Percentiles rank a stretch among this genome's conserved stretches.
Evolutionary conservation across 257 asterid genomes (phyloP).

Genomic region (Ilex asprella): DNA sequence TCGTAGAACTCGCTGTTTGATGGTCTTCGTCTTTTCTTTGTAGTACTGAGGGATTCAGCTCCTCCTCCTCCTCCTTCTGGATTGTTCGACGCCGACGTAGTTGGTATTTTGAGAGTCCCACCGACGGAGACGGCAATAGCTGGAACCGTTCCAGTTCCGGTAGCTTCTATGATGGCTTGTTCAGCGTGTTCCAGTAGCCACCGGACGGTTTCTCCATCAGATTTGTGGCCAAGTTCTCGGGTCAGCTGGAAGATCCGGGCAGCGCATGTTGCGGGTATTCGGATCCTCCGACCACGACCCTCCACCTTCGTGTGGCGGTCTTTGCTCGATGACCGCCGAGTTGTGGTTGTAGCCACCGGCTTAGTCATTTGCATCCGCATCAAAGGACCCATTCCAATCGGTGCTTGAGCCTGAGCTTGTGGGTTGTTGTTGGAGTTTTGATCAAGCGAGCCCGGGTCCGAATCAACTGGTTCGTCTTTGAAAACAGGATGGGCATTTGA

Average conservation of each 20-base stretch:
- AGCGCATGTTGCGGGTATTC: slow-evolving; percentile 75
- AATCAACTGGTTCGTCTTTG: too few species aligned
- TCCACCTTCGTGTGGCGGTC: slow-evolving; percentile 68
- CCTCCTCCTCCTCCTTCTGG: too few species aligned
- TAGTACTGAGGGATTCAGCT: neutral
- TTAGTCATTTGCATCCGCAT: neutral
- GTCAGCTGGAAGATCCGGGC: slow-evolving; percentile 78
- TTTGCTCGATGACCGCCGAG: slow-evolving; percentile 39
- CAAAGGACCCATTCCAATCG: neutral
- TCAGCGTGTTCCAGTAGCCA: slow-evolving; percentile 68
- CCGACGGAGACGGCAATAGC: slow-evolving; percentile 65
- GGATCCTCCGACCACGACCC: slow-evolving; percentile 67
- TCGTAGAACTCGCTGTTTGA: slow-evolving; percentile 22
- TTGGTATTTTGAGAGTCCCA: slow-evolving; percentile 54
- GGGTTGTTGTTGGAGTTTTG: too few species aligned
- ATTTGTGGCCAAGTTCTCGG: slow-evolving; percentile 70
- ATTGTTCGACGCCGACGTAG: slow-evolving; percentile 10
- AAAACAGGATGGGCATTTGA: too few species aligned
- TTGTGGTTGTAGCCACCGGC: slow-evolving; percentile 17
- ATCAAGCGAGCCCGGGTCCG: too few species aligned
- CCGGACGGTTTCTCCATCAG: slow-evolving; percentile 75
- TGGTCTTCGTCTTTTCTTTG: slow-evolving; percentile 32
- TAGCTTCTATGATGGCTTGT: slow-evolving; percentile 62
- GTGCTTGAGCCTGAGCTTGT: too few species aligned
- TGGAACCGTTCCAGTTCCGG: slow-evolving; percentile 68